Evolutionary conservation across 306 rosid genomes (phyloP).

Genomic region (Urtica urens): DNA sequence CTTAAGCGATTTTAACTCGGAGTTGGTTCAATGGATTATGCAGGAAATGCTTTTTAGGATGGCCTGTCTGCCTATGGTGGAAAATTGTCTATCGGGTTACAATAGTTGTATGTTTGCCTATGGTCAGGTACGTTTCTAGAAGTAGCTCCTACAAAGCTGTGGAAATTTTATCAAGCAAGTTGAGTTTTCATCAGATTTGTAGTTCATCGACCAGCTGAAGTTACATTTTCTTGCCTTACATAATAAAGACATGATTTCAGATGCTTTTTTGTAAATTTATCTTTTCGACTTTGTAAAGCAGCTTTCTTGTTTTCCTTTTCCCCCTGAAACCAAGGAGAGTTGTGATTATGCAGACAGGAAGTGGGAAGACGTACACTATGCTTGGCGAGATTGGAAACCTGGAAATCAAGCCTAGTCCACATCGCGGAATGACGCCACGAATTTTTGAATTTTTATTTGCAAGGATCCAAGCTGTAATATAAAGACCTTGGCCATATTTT

Average conservation of each 20-base stretch:
- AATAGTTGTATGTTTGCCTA: slow-evolving; percentile 98
- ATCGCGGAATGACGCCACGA: slow-evolving; percentile 95
- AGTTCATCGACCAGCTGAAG: no score
- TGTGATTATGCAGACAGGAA: slow-evolving; percentile 72
- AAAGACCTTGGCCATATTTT: slow-evolving; percentile 8
- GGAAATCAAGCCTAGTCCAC: slow-evolving; percentile 75
- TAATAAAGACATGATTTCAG: no score
- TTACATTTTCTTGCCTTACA: no score
- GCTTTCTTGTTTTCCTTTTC: neutral
- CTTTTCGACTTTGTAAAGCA: neutral
- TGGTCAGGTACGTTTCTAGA: slow-evolving; percentile 67
- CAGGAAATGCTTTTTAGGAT: slow-evolving; percentile 88
- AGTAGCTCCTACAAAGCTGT: neutral
- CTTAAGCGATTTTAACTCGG: slow-evolving; percentile 11
- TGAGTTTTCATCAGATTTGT: no score
- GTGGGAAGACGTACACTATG: slow-evolving; percentile 97
- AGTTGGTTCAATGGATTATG: slow-evolving; percentile 12
- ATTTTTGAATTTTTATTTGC: slow-evolving; percentile 94
- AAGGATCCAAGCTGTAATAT: slow-evolving; percentile 87
- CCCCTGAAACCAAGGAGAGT: slow-evolving; percentile 4
- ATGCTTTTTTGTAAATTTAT: neutral
- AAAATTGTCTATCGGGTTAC: slow-evolving; percentile 91
- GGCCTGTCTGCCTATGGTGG: slow-evolving; percentile 97
- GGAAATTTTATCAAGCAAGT: neutral
- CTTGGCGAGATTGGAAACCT: slow-evolving; percentile 88